phyloP scores from a whole-genome alignment of 2,329 filamentous ascomycete genomes.

The Epichloe coenophiala region DNA sequence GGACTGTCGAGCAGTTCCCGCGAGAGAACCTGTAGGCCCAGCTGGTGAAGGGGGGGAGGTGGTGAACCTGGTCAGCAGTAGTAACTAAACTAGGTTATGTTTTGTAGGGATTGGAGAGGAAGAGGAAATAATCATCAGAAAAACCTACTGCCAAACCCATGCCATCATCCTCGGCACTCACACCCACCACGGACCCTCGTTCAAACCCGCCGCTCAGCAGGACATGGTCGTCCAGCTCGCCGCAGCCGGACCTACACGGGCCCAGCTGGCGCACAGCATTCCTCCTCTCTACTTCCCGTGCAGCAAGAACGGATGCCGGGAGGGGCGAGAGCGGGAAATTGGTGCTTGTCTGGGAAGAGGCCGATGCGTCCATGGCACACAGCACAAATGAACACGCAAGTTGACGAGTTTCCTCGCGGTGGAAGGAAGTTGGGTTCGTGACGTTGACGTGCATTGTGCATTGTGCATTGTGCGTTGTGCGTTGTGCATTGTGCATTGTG shows the following conservation, averaged over 20 bases:
- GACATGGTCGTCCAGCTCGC: conserved; percentile 33
- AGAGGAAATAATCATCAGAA: neutral
- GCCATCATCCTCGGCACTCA: conserved; percentile 39
- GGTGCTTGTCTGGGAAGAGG: conserved; percentile 30
- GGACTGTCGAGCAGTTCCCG: conserved; percentile 20
- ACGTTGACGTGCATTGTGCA: too few species aligned
- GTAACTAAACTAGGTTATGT: too few species aligned
- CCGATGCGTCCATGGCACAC: neutral
- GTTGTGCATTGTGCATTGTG: too few species aligned
- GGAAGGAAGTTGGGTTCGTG: too few species aligned
- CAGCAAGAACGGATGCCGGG: conserved; percentile 28
- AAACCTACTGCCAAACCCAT: conserved; percentile 31
- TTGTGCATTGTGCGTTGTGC: too few species aligned
- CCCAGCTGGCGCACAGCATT: conserved; percentile 18
- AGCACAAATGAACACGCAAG: neutral
- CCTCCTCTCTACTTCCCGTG: conserved; percentile 23
- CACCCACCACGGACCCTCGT: conserved; percentile 36
- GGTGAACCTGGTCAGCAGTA: too few species aligned
- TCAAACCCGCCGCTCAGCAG: conserved; percentile 36
- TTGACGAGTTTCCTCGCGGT: too few species aligned
- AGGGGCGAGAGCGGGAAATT: conserved; percentile 29
- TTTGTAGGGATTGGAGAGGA: too few species aligned
- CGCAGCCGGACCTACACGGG: conserved; percentile 28
- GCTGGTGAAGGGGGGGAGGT: conserved; percentile 11
- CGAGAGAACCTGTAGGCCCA: conserved; percentile 36